phyloP scores from a whole-genome alignment of 768 basidiomycete genomes.

The Cystobasidium tubakii region DNA sequence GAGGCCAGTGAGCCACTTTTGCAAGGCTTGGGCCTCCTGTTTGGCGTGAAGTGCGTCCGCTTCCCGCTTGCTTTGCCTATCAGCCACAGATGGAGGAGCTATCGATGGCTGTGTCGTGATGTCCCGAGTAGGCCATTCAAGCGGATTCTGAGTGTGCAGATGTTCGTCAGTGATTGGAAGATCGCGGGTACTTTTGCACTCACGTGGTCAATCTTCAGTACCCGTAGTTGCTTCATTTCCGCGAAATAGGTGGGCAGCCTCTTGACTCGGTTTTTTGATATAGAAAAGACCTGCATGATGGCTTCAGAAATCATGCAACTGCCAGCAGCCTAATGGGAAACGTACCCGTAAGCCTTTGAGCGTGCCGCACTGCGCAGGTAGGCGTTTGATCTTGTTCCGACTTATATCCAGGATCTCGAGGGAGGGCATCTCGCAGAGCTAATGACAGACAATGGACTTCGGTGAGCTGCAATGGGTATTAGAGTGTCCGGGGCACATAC shows the following conservation, averaged over 20 bases:
- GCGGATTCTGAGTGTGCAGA: slow-evolving; percentile 58
- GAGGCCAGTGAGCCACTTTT: slow-evolving; percentile 65
- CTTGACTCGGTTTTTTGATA: slow-evolving; percentile 76
- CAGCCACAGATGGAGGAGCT: neutral
- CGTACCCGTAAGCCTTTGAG: slow-evolving; percentile 61
- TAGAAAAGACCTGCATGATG: slow-evolving; percentile 60
- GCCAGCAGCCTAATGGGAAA: neutral
- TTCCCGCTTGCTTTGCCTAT: neutral
- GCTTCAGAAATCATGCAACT: slow-evolving; percentile 50
- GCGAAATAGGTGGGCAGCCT: slow-evolving; percentile 71
- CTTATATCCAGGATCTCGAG: slow-evolving; percentile 93
- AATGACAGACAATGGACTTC: slow-evolving; percentile 4
- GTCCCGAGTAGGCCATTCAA: slow-evolving; percentile 78
- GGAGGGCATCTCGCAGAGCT: slow-evolving; percentile 77
- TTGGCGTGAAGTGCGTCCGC: slow-evolving; percentile 5
- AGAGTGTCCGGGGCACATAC: too few relatives aligned
- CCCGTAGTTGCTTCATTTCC: slow-evolving; percentile 64
- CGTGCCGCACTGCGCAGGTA: slow-evolving; percentile 74
- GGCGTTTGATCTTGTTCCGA: slow-evolving; percentile 74
- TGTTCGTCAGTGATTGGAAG: neutral
- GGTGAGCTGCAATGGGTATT: too few relatives aligned
- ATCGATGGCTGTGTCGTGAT: slow-evolving; percentile 46
- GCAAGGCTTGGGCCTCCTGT: slow-evolving; percentile 57
- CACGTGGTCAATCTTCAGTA: slow-evolving; percentile 71
- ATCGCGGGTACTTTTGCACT: neutral